phyloP scores from a whole-genome alignment of 2,329 filamentous ascomycete genomes.

The Fusarium mangiferae region DNA sequence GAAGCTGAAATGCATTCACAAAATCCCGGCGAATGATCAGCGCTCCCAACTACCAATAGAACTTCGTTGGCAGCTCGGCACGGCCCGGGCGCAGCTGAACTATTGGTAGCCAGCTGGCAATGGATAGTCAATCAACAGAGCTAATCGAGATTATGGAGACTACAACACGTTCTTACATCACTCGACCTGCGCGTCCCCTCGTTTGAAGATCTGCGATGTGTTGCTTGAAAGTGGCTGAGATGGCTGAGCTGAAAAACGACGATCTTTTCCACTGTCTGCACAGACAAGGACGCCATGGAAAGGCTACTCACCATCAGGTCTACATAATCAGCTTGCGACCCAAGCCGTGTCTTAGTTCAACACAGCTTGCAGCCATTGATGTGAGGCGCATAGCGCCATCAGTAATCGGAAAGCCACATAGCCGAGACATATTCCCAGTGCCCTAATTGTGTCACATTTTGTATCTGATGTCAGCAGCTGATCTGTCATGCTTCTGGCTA shows the following conservation, averaged over 20 bases:
- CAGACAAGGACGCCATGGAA: background rate
- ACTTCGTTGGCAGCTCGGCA: no score
- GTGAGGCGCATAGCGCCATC: background rate
- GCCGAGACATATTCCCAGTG: background rate
- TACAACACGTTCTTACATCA: rapidly evolving
- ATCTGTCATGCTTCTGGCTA: rapidly evolving
- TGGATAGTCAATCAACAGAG: no score
- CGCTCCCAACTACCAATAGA: rapidly evolving
- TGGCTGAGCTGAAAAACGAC: background rate
- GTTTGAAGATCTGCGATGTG: background rate
- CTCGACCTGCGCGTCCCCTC: rapidly evolving
- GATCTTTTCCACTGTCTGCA: background rate
- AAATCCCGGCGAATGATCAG: background rate
- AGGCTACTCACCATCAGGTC: no score
- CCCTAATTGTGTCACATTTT: rapidly evolving
- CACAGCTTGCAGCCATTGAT: no score
- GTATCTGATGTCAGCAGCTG: rapidly evolving
- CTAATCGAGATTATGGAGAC: no score
- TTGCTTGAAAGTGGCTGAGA: background rate
- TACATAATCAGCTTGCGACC: no score
- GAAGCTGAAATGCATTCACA: background rate
- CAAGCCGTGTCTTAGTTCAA: background rate
- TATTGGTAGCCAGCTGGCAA: no score
- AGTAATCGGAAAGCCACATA: rapidly evolving
- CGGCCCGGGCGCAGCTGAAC: background rate